phyloP scores from a whole-genome alignment of 202 grass and related monocot species.

The Sporobolus alterniflorus region DNA sequence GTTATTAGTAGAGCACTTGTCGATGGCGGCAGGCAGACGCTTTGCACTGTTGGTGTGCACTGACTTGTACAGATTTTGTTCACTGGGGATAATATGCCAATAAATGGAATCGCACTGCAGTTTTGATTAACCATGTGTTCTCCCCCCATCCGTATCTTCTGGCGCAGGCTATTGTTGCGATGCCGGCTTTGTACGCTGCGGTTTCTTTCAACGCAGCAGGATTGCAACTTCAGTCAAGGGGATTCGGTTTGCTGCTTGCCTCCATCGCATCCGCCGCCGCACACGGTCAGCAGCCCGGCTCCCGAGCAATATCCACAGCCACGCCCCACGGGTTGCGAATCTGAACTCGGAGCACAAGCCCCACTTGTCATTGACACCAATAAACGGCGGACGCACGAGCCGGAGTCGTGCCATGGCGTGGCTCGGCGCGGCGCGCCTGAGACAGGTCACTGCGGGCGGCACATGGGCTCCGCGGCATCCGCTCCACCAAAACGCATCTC shows the following conservation, averaged over 20 bases:
- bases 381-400: background rate
- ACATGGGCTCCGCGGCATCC: conserved; percentile 12
- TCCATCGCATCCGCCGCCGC: too few species aligned
- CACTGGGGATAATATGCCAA: background rate
- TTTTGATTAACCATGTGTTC: background rate
- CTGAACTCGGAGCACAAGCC: background rate
- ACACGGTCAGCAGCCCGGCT: too few species aligned
- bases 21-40: background rate
- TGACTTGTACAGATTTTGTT: conserved; percentile 34
- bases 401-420: background rate
- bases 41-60: background rate
- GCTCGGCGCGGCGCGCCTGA: background rate
- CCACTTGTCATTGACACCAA: conserved; percentile 22
- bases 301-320: too few species aligned
- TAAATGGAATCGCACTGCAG: background rate
- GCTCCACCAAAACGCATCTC: conserved; percentile 23
- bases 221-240: too few species aligned
- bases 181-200: too few species aligned
- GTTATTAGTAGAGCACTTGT: background rate
- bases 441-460: background rate
- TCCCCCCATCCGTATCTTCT: background rate
- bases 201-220: background rate
- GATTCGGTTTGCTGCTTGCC: too few species aligned
- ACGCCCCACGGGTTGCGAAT: background rate
- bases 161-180: background rate